phyloP scores from a whole-genome alignment of 129 eudicot species.

The Gnaphalium uliginosum region DNA sequence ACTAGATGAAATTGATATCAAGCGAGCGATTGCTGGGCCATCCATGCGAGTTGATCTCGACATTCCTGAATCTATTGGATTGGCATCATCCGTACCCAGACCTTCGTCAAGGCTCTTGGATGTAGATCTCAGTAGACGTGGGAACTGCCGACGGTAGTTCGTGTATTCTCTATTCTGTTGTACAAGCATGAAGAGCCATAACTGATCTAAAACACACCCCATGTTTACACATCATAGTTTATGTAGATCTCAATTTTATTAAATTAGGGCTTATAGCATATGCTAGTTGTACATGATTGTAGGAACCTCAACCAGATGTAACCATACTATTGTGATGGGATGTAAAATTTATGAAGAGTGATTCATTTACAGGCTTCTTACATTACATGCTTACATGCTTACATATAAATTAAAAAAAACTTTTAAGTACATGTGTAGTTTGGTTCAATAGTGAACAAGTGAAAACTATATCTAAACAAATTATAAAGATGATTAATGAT shows the following conservation, averaged over 20 bases:
- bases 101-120: conserved; percentile 75
- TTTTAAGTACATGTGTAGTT: too few species aligned
- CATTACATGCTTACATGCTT: neutral
- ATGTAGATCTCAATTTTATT: neutral
- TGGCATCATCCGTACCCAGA: conserved; percentile 45
- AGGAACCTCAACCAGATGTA: conserved; percentile 16
- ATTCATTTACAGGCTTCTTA: conserved; percentile 11
- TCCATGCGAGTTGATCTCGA: conserved; percentile 71
- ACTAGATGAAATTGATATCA: conserved; percentile 62
- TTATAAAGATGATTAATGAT: too few species aligned
- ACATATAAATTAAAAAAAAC: too few species aligned
- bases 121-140: conserved; percentile 60
- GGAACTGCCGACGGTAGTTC: conserved; percentile 51
- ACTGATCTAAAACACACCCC: neutral
- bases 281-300: conserved; percentile 27
- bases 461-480: too few species aligned
- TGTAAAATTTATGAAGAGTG: conserved; percentile 11
- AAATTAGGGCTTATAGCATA: conserved; percentile 21
- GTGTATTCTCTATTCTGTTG: conserved; percentile 21
- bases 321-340: neutral
- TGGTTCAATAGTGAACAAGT: too few species aligned
- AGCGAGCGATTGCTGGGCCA: conserved; percentile 71
- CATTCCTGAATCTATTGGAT: conserved; percentile 92
- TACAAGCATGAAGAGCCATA: conserved; percentile 16
- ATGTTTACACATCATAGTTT: conserved; percentile 9